These are phyloP conservation scores for Castanea crenata DNA, from an alignment of 306 rosid genomes.

Conservation along the genomic window DNA sequence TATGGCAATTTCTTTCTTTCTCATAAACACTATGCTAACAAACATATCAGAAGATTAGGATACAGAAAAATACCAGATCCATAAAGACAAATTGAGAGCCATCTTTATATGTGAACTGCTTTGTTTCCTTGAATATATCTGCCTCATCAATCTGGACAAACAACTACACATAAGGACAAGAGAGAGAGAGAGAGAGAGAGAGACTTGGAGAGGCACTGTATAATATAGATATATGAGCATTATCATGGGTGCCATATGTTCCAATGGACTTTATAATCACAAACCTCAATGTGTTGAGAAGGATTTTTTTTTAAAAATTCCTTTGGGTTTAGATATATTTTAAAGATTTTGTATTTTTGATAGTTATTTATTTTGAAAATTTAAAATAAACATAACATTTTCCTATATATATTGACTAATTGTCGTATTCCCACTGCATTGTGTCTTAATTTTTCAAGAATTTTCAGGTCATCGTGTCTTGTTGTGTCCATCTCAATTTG, in stretches of 20 bases:
- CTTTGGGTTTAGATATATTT: no score
- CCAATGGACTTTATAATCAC: background rate
- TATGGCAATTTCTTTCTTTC: background rate
- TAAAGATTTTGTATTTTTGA: no score
- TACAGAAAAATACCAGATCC: conserved; percentile 79
- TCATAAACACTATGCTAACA: conserved; percentile 9
- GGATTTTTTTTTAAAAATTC: no score
- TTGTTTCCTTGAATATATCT: conserved; percentile 79
- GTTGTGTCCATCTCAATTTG: no score
- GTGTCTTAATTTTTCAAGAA: no score
- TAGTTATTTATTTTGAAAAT: no score
- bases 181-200: background rate
- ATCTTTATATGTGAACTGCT: conserved; percentile 93
- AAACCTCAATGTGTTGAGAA: background rate
- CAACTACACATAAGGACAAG: background rate
- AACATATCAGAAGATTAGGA: conserved; percentile 20
- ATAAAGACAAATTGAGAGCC: conserved; percentile 90
- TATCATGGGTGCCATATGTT: background rate
- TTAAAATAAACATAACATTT: no score
- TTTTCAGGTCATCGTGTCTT: no score
- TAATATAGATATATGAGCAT: background rate
- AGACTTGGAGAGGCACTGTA: background rate
- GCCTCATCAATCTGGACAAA: conserved; percentile 70
- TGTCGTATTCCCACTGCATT: no score
- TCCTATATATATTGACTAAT: no score